Conservation (phyloP, 768 basidiomycete genomes). For the Russula sp. region DNA sequence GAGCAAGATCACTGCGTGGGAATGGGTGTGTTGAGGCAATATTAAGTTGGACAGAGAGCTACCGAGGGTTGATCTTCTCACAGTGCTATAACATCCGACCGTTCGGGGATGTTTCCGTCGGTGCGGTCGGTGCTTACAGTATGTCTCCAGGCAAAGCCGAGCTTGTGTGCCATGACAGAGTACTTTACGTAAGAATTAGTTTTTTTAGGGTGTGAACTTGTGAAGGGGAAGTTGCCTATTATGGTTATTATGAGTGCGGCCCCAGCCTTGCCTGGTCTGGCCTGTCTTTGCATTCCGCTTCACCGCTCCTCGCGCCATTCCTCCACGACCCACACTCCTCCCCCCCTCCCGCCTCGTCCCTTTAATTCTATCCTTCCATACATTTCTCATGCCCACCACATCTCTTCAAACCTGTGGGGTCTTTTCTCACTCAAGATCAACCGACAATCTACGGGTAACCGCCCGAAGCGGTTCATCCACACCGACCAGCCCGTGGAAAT, state of each 20-base stretch:
- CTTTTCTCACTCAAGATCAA: constrained; percentile 21
- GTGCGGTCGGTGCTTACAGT: too few relatives aligned
- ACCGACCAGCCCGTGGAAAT: constrained; percentile 48
- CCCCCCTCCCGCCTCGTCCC: neutral
- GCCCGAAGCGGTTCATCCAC: constrained; percentile 15
- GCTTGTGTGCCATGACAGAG: too few relatives aligned
- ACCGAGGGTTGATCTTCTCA: too few relatives aligned
- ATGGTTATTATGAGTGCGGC: neutral
- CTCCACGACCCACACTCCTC: neutral
- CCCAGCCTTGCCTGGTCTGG: too few relatives aligned
- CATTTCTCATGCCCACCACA: constrained; percentile 8
- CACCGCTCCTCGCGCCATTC: too few relatives aligned
- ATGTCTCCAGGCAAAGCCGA: too few relatives aligned
- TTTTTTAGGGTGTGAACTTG: constrained; percentile 1
- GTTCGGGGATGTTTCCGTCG: too few relatives aligned
- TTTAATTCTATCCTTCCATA: neutral
- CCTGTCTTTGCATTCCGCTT: too few relatives aligned
- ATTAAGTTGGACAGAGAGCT: too few relatives aligned
- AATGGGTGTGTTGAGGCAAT: too few relatives aligned
- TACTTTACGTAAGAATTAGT: neutral
- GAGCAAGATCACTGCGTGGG: neutral
- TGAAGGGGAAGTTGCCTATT: neutral
- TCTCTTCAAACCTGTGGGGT: constrained; percentile 10
- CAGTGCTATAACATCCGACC: too few relatives aligned
- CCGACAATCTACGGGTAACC: constrained; percentile 15